phyloP scores from a whole-genome alignment of 495 filamentous ascomycete genomes.

The Penicillium waksmanii region DNA sequence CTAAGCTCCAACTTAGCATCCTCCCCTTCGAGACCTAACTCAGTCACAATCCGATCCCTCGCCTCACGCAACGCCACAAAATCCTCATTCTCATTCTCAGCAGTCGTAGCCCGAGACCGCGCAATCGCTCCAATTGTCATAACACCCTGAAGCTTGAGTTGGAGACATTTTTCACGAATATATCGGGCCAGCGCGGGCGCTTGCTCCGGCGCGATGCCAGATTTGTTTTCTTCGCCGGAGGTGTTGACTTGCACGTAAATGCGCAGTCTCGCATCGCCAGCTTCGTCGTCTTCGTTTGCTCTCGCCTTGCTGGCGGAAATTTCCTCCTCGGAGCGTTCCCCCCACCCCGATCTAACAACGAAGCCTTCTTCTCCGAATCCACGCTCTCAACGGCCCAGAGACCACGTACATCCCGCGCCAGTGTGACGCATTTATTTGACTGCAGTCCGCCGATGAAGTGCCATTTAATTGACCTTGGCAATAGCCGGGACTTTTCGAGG shows the following conservation, averaged over 20 bases:
- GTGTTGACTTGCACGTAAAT: slow-evolving; percentile 96
- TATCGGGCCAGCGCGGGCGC: slow-evolving; percentile 65
- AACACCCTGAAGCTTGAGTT: slow-evolving; percentile 74
- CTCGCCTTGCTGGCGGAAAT: neutral
- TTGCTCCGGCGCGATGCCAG: slow-evolving; percentile 67
- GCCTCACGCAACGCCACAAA: slow-evolving; percentile 71
- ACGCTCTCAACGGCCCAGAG: slow-evolving; percentile 94
- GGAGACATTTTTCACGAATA: slow-evolving; percentile 69
- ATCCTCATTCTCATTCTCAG: slow-evolving; percentile 88
- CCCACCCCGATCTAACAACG: slow-evolving; percentile 78
- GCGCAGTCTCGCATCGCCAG: slow-evolving; percentile 49
- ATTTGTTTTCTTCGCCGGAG: slow-evolving; percentile 83
- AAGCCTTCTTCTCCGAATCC: slow-evolving; percentile 84
- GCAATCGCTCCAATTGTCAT: slow-evolving; percentile 99
- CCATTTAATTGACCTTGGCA: slow-evolving; percentile 84
- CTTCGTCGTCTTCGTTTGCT: slow-evolving; percentile 15
- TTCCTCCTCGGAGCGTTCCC: slow-evolving; percentile 42
- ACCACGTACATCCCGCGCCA: slow-evolving; percentile 82
- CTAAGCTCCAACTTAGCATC: slow-evolving; percentile 61
- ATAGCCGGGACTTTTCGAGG: slow-evolving; percentile 75
- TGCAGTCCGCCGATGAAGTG: slow-evolving; percentile 96
- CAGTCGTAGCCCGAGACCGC: slow-evolving; percentile 66
- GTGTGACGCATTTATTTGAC: slow-evolving; percentile 85
- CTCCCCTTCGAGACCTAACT: slow-evolving; percentile 46
- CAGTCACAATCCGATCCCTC: slow-evolving; percentile 62